Evolutionary conservation across 345 rosid genomes (phyloP), one percentile per base, ranked within the genome.

Genomic region (Raphanus raphanistrum): DNA sequence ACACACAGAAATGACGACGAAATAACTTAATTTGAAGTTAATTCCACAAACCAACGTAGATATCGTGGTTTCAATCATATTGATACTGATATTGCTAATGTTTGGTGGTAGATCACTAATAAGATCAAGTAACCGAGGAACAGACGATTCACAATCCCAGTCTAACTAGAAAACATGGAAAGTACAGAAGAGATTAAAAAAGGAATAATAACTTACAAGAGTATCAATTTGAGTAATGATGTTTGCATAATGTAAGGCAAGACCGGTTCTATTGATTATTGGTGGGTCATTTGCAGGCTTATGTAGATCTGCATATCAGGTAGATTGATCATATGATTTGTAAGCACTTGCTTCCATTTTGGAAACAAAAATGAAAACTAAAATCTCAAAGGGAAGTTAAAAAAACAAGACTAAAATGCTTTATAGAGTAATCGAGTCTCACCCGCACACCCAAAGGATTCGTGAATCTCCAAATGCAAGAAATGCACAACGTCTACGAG

Each of bases 221-320:
- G 94, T 89, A 79, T 92, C 99, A 31, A 91, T 89, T 82, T 92
- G 99, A 68, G 97, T 83, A 26, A 95, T 86, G 33, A 95, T 91
- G 81, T 92, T 95, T 63, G 99, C 98, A 72, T 95, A 95, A 82
- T 95, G 99, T 85, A 95, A 85, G 12, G 98, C 96, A 72, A 95
- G 97, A 68, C 98, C 97, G n/a, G n/a, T n/a, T n/a, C n/a, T n/a
- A 83, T 76, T 78, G 82, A 25, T 85, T 27, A 25, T 85, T 27
- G 66, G 52, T 25, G 77, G 76, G 73, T 81, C 80, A 80, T 82
- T 87, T 28, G 72, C 59, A 17, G 88, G 84, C 77, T 31, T 84
- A 73, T 82, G 88, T 73, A 74, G 72, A 87, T 90, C 98, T 95
- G 97, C 86, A 88, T 38, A 38, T 63, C 61, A 79, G 28, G 33